A percentile compares a stretch with the other conserved stretches of the same genome.
These are phyloP conservation scores for Chrysoporthe puriensis DNA, from an alignment of 2,329 filamentous ascomycete species.

Conservation along the genomic window DNA sequence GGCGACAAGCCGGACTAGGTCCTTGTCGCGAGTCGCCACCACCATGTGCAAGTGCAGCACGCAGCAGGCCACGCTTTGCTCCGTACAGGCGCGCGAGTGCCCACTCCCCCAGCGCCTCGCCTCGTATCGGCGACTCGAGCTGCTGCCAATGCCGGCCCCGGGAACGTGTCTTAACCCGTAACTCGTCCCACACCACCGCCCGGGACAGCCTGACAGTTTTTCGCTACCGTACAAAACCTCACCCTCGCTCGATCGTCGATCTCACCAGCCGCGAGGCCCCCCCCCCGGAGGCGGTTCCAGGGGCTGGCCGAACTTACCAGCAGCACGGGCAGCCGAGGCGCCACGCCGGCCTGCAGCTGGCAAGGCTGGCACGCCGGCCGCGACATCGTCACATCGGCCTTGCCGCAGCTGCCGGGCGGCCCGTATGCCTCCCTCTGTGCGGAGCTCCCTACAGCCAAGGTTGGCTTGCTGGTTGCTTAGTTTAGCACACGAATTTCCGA, in stretches of 20 bases:
- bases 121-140: constrained; percentile 15
- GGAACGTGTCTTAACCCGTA: not conserved
- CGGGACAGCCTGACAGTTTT: not conserved
- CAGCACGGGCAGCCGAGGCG: not conserved
- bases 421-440: constrained; percentile 5
- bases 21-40: not conserved
- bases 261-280: not conserved
- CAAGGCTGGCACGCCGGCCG: not conserved
- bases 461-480: not conserved
- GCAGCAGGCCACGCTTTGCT: too few relatives aligned
- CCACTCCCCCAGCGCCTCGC: not conserved
- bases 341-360: not conserved
- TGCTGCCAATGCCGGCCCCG: constrained; percentile 1
- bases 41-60: not conserved
- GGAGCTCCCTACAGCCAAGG: not conserved
- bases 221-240: not conserved
- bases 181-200: not conserved
- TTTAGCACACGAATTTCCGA: constrained; percentile 2
- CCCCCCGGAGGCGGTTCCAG: not conserved
- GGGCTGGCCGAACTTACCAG: not conserved
- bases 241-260: not conserved
- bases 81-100: not conserved
- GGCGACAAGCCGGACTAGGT: too few relatives aligned
- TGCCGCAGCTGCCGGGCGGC: constrained; percentile 23
- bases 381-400: constrained; percentile 14